These are phyloP conservation scores for Brassica juncea DNA, from an alignment of 345 rosid genomes.

Conservation along the genomic window DNA sequence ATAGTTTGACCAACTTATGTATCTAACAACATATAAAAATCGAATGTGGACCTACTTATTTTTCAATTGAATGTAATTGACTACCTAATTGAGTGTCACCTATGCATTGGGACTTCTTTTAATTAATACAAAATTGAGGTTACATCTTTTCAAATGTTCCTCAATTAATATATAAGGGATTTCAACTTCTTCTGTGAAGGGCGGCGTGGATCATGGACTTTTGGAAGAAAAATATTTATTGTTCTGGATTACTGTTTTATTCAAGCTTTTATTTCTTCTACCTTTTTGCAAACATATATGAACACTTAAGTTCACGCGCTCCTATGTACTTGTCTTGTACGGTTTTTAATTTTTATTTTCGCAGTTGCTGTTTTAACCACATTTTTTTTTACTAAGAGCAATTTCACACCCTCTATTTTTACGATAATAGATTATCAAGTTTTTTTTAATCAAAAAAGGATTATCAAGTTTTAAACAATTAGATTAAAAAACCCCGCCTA, in stretches of 20 bases:
- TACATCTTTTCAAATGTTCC: no score
- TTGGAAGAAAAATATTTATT: not conserved
- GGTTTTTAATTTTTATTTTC: not conserved
- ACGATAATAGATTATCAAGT: not conserved
- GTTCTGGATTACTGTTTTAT: not conserved
- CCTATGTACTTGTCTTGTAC: constrained; percentile 14
- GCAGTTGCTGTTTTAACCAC: not conserved
- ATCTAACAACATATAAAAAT: no score
- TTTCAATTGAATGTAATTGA: no score
- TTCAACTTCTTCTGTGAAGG: constrained; percentile 11
- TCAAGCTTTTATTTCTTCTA: not conserved
- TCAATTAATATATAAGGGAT: no score
- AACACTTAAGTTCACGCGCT: constrained; percentile 35
- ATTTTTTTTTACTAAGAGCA: not conserved
- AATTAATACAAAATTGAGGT: no score
- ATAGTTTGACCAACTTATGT: no score
- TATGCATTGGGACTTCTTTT: no score
- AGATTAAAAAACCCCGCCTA: not conserved
- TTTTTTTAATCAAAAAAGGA: no score
- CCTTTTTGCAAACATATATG: constrained; percentile 29
- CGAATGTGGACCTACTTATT: no score
- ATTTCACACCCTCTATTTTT: not conserved
- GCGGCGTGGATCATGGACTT: constrained; percentile 40
- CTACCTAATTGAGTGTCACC: no score
- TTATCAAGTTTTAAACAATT: not conserved